Base-by-base conservation (phyloP, 2,329 filamentous ascomycete species). In the Paecilomyces formosus region DNA sequence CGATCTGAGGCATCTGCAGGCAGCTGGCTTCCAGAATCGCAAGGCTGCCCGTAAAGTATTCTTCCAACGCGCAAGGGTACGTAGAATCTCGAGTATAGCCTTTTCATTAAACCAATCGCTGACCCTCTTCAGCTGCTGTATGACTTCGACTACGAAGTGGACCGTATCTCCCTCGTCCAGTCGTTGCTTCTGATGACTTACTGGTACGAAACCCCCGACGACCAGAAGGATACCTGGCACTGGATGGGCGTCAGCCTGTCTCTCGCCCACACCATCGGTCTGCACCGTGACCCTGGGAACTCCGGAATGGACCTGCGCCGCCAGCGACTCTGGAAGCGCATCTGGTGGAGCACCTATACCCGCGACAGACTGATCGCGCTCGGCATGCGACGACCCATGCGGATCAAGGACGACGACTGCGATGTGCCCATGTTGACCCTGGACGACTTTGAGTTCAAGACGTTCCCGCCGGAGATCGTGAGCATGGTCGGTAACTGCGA, bases 331-430 rank as follows among this genome's bases (percentile, higher is more conserved):
- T 96, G 92, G 89, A 96, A 96, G 77, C 84, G 92, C 56, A 94
- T 97, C 65, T 97, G 93, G 93, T 97, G 93, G 93, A 96, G 90
- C 31, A 95, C 90, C 63, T 96, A 96, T 70, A 96, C 96, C 85
- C 88, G 92, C 57, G 93, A 97, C 74, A 88, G 92, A 54, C 82
- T 97, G 50, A 92, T 97, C 62, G 93, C 93, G 1, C 79, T 97
- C 12, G 93, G 93, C 58, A 97, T 97, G 92, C 85, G 93, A 58
- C 85, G 93, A 57, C 92, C 92, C 3, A 96, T 92, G 45, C 83
- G 92, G 56, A 95, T 97, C 74, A 95, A 95, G 79, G 88, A 92
- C 60, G 90, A 94, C 67, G 92, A 97, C 72, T 96, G 90, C 70
- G 90, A 97, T 69, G 92, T 97, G 30, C 90, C 92, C 0, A 94